phyloP scores from a whole-genome alignment of 2,329 filamentous ascomycete genomes.

The Ceratocystis harringtonii region DNA sequence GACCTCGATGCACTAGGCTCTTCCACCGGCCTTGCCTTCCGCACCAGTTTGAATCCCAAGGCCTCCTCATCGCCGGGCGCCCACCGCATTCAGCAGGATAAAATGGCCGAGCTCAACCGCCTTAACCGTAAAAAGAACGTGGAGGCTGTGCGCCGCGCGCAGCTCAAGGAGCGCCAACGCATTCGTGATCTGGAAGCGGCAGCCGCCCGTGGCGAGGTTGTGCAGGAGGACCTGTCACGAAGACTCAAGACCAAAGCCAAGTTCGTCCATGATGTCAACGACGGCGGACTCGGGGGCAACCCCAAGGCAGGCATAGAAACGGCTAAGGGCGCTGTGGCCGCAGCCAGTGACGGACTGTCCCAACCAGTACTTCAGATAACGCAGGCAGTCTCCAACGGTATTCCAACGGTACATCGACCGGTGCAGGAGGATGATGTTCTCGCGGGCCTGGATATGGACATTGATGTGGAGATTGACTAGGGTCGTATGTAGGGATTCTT shows the following conservation, averaged over 20 bases:
- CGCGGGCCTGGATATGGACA: constrained; percentile 71
- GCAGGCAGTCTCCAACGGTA: constrained; percentile 28
- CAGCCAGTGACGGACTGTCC: not conserved
- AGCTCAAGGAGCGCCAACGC: constrained; percentile 62
- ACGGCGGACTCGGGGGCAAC: constrained; percentile 16
- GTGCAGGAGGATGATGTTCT: constrained; percentile 89
- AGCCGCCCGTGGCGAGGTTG: constrained; percentile 46
- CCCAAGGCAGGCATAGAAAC: constrained; percentile 24
- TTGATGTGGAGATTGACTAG: constrained; percentile 54
- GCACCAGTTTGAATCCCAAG: constrained; percentile 46
- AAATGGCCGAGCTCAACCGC: constrained; percentile 67
- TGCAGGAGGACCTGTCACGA: constrained; percentile 43
- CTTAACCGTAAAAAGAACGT: constrained; percentile 71
- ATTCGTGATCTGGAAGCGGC: constrained; percentile 45
- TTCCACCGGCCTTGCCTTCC: constrained; percentile 55
- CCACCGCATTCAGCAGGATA: constrained; percentile 56
- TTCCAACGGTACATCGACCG: constrained; percentile 59
- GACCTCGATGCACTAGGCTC: constrained; percentile 48
- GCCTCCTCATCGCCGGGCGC: constrained; percentile 29
- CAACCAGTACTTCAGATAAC: constrained; percentile 14
- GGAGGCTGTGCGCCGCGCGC: constrained; percentile 82
- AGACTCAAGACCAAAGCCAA: constrained; percentile 53
- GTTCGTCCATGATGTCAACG: constrained; percentile 50
- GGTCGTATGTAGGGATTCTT: not conserved
- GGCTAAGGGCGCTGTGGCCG: constrained; percentile 22